A percentile compares a stretch with the other conserved stretches of the same genome.
Evolutionary conservation across 1,139 yeast genomes (phyloP).

Genomic region (Pneumocystis carinii): DNA sequence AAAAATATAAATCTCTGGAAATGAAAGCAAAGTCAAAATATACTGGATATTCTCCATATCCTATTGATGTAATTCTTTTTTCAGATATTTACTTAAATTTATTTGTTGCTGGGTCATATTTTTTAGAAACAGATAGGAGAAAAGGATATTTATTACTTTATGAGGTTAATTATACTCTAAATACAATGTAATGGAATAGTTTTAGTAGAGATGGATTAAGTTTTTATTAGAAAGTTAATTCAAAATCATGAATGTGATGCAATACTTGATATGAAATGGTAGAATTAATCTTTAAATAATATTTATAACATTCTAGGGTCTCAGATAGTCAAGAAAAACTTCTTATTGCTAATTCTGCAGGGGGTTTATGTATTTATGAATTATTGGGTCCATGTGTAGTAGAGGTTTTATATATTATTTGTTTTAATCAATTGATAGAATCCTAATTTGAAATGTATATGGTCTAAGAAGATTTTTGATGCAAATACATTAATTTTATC

Average conservation of each 20-base stretch:
- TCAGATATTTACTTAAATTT: constrained; percentile 1
- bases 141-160: constrained; percentile 6
- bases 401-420: background rate
- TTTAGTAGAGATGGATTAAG: background rate
- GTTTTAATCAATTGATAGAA: background rate
- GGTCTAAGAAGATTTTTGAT: background rate
- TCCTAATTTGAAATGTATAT: background rate
- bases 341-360: constrained; percentile 6
- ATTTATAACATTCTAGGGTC: background rate
- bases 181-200: background rate
- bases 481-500: constrained; percentile 5
- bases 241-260: constrained; percentile 6
- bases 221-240: background rate
- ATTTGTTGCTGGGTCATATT: constrained; percentile 9
- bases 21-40: background rate
- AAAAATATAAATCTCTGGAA: background rate
- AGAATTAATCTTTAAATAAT: background rate
- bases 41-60: background rate
- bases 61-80: constrained; percentile 8
- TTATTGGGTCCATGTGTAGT: background rate
- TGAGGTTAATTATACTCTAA: background rate
- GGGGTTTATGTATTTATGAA: constrained; percentile 4
- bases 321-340: background rate
- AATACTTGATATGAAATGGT: constrained; percentile 10
- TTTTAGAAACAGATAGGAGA: constrained; percentile 3